These are phyloP conservation scores for Pyrenochaeta sp. DNA, from an alignment of 2,329 filamentous ascomycete species.

Conservation along the genomic window DNA sequence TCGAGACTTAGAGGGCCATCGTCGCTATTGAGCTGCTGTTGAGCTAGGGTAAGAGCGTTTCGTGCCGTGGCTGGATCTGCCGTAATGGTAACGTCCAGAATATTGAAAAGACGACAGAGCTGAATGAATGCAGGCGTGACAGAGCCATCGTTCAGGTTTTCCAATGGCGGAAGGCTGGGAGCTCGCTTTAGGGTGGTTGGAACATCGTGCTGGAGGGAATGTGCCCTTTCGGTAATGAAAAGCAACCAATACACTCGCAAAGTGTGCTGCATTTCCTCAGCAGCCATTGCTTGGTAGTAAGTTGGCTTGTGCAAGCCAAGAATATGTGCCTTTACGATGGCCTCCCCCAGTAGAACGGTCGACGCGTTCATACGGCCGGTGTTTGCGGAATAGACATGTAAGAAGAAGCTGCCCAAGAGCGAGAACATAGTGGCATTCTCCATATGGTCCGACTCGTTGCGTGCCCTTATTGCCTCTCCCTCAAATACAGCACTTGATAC, in stretches of 20 bases:
- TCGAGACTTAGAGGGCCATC: slow-evolving; percentile 36
- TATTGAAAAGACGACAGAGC: slow-evolving; percentile 46
- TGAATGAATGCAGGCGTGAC: slow-evolving; percentile 46
- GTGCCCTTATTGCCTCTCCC: slow-evolving; percentile 37
- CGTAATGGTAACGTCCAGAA: slow-evolving; percentile 45
- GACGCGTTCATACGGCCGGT: slow-evolving; percentile 46
- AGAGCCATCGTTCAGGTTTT: slow-evolving; percentile 42
- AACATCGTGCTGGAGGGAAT: slow-evolving; percentile 48
- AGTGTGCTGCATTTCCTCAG: slow-evolving; percentile 39
- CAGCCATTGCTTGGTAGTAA: slow-evolving; percentile 35
- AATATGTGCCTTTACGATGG: slow-evolving; percentile 46
- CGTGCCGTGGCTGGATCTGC: slow-evolving; percentile 41
- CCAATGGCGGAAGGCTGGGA: slow-evolving; percentile 37
- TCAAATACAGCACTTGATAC: slow-evolving; percentile 43
- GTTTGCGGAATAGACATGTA: slow-evolving; percentile 47
- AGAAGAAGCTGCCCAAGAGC: slow-evolving; percentile 42
- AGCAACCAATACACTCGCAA: slow-evolving; percentile 48
- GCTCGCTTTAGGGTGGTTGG: slow-evolving; percentile 43
- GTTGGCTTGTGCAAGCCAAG: slow-evolving; percentile 39
- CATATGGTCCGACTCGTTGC: slow-evolving; percentile 40
- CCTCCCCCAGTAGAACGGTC: slow-evolving; percentile 43
- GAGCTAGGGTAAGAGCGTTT: slow-evolving; percentile 40
- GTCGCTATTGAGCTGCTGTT: slow-evolving; percentile 44
- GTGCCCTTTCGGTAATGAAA: slow-evolving; percentile 48
- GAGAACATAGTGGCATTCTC: slow-evolving; percentile 43